Percentiles rank a stretch among this genome's conserved stretches.
These are phyloP conservation scores for Fusarium phyllophilum DNA, from an alignment of 2,329 filamentous ascomycete species.

Conservation along the genomic window DNA sequence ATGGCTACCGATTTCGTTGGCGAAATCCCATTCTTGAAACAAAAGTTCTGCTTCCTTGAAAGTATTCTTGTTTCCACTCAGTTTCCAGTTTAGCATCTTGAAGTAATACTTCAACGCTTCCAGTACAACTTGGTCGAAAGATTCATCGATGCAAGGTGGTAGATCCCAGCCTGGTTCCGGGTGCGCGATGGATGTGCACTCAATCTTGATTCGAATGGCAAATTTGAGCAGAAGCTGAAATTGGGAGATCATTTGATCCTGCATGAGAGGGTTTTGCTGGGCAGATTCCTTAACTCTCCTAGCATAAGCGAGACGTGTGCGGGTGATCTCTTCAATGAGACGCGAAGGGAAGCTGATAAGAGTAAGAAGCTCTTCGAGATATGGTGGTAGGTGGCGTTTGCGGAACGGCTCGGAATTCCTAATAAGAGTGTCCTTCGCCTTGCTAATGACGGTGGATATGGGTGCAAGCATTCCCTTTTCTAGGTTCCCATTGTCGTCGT, in stretches of 20 bases:
- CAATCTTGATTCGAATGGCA: conserved; percentile 90
- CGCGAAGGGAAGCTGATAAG: conserved; percentile 97
- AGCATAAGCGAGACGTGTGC: conserved; percentile 88
- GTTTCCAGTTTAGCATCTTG: conserved; percentile 97
- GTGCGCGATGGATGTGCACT: conserved; percentile 84
- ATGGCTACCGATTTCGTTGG: conserved; percentile 89
- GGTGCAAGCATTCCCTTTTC: conserved; percentile 82
- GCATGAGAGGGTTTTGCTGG: conserved; percentile 91
- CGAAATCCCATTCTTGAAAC: conserved; percentile 98
- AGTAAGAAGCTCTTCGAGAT: conserved; percentile 94
- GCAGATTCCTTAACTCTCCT: conserved; percentile 95
- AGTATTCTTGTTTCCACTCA: conserved; percentile 97
- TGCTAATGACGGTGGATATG: conserved; percentile 87
- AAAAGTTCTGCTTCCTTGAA: conserved; percentile 99
- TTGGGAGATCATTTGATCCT: conserved; percentile 97
- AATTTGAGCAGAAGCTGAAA: conserved; percentile 94
- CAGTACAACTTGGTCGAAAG: conserved; percentile 90
- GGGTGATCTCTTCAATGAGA: conserved; percentile 95
- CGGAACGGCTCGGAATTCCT: conserved; percentile 85
- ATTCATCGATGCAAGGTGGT: conserved; percentile 95
- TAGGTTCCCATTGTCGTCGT: conserved; percentile 63
- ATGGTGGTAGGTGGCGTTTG: conserved; percentile 90
- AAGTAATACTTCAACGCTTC: conserved; percentile 98
- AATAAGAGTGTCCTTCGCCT: conserved; percentile 92
- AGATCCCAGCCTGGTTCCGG: conserved; percentile 94